A percentile compares a stretch with the other conserved stretches of the same genome.
Evolutionary conservation across 1,139 yeast species (phyloP).

Genomic region (Pichia sp.): DNA sequence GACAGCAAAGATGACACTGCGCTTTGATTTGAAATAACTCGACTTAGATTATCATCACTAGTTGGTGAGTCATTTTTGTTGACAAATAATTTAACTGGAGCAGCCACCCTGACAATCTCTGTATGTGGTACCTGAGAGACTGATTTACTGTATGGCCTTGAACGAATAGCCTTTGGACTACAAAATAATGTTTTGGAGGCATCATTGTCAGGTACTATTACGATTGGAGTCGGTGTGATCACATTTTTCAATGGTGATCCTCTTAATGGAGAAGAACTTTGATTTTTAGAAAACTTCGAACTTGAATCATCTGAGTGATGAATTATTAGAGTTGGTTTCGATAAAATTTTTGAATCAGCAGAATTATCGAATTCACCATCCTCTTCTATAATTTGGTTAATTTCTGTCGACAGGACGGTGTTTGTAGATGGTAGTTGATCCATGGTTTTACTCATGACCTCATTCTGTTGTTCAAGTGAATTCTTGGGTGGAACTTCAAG

Average conservation of each 20-base stretch:
- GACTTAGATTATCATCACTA: conserved; percentile 8
- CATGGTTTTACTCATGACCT: not conserved
- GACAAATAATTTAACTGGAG: not conserved
- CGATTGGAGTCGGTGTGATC: not conserved
- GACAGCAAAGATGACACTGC: conserved; percentile 2
- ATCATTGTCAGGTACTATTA: not conserved
- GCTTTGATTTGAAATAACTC: conserved; percentile 11
- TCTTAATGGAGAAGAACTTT: not conserved
- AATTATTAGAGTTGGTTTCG: not conserved
- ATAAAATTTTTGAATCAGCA: not conserved
- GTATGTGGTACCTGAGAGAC: conserved; percentile 42
- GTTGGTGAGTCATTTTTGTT: not conserved
- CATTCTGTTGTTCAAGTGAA: not conserved
- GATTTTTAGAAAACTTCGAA: not conserved
- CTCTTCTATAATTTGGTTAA: not conserved
- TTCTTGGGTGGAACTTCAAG: not conserved
- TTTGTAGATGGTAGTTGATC: not conserved
- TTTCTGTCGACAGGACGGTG: not conserved
- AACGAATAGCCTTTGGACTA: conserved; percentile 7
- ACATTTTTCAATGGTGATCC: conserved; percentile 12
- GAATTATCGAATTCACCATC: not conserved
- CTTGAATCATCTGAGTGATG: not conserved
- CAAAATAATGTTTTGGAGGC: conserved; percentile 6
- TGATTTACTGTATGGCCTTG: conserved; percentile 55
- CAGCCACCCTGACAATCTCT: conserved; percentile 10